phyloP scores from a whole-genome alignment of 1,139 yeast genomes.

The Blastobotrys illinoisensis region DNA sequence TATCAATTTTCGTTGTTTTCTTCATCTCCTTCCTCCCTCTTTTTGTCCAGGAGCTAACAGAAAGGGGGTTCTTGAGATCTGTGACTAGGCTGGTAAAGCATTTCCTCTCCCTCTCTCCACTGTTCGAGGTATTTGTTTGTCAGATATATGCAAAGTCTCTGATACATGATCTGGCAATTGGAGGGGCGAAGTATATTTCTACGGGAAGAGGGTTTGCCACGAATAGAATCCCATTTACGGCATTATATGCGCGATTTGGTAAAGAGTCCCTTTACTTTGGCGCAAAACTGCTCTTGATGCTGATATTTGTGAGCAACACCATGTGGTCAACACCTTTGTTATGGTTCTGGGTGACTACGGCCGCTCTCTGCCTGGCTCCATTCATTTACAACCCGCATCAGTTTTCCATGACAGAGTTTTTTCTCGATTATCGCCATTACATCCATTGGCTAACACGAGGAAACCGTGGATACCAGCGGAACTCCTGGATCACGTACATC shows the following conservation, averaged over 20 bases:
- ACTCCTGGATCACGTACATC: conserved; percentile 59
- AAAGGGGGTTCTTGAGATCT: conserved; percentile 67
- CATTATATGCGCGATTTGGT: conserved; percentile 60
- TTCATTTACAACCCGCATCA: conserved; percentile 84
- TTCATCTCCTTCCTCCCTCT: conserved; percentile 79
- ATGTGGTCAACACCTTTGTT: conserved; percentile 73
- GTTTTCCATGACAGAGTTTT: conserved; percentile 61
- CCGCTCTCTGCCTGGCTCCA: conserved; percentile 72
- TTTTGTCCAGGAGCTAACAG: conserved; percentile 71
- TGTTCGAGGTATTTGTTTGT: conserved; percentile 84
- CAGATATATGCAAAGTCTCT: conserved; percentile 74
- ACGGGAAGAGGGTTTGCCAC: conserved; percentile 88
- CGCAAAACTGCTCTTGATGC: conserved; percentile 47
- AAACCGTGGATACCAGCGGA: conserved; percentile 43
- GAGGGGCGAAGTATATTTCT: conserved; percentile 78
- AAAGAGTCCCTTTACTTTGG: conserved; percentile 64
- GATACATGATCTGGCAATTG: conserved; percentile 62
- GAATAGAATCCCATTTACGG: conserved; percentile 53
- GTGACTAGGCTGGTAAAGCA: conserved; percentile 55
- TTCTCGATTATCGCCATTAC: conserved; percentile 63
- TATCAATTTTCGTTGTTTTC: conserved; percentile 78
- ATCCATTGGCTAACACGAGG: conserved; percentile 68
- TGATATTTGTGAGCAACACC: conserved; percentile 58
- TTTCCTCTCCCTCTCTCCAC: conserved; percentile 66
- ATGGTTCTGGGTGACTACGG: conserved; percentile 79